Conservation (phyloP, 768 basidiomycete species). For the Hysterangium stoloniferum region DNA sequence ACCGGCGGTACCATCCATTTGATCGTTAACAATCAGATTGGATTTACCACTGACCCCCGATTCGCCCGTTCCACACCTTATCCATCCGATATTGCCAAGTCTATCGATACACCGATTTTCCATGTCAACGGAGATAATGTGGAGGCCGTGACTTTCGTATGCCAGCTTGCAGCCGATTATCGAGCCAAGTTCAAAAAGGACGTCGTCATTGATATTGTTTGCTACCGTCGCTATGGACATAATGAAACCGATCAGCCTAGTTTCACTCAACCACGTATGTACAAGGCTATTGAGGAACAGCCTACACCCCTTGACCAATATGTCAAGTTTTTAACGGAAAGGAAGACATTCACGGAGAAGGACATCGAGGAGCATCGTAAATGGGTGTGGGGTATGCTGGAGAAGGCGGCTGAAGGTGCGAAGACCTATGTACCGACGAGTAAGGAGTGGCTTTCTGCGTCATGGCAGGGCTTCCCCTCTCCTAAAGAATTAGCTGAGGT, state of each 20-base stretch:
- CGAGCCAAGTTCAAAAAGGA: constrained; percentile 98
- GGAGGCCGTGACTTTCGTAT: constrained; percentile 97
- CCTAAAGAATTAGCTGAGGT: constrained; percentile 92
- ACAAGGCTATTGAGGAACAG: constrained; percentile 92
- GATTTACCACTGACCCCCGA: constrained; percentile 97
- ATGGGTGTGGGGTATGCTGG: constrained; percentile 99
- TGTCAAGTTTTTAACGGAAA: constrained; percentile 80
- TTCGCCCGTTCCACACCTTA: constrained; percentile 98
- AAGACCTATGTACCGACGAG: constrained; percentile 94
- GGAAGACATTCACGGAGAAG: constrained; percentile 90
- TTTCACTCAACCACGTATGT: constrained; percentile 99
- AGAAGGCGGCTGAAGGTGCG: constrained; percentile 86
- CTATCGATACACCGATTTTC: constrained; percentile 97
- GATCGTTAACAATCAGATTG: constrained; percentile 98
- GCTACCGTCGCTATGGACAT: constrained; percentile 98
- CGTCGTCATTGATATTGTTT: constrained; percentile 97
- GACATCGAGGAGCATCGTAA: constrained; percentile 98
- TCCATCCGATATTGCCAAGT: constrained; percentile 96
- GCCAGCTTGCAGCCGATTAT: constrained; percentile 96
- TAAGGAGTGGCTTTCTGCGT: constrained; percentile 96
- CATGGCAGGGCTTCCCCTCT: constrained; percentile 98
- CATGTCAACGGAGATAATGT: constrained; percentile 99
- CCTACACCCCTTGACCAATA: constrained; percentile 89
- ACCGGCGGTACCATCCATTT: constrained; percentile 98
- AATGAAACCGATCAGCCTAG: constrained; percentile 99